Percentiles rank a stretch among this genome's conserved stretches.
Evolutionary conservation across 345 rosid species (phyloP).

Genomic region (Heritiera fomes): DNA sequence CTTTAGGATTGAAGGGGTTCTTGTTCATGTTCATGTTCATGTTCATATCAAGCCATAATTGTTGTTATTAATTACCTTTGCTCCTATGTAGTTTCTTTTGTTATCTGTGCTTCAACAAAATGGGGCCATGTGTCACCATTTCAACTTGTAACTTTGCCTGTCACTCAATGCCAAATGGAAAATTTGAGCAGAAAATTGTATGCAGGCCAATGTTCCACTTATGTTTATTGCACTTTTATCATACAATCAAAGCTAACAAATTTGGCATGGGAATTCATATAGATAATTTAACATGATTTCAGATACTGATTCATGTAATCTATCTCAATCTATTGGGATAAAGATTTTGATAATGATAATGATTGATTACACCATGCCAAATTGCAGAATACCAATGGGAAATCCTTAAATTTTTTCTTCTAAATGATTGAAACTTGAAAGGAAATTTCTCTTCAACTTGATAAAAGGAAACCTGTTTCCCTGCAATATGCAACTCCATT

Average conservation of each 20-base stretch:
- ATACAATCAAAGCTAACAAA: not conserved
- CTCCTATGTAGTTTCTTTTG: constrained; percentile 12
- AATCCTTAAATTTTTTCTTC: not conserved
- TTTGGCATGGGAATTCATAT: too few relatives aligned
- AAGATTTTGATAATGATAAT: too few relatives aligned
- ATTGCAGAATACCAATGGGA: not conserved
- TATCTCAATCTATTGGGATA: too few relatives aligned
- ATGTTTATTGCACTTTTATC: not conserved
- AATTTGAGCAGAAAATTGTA: not conserved
- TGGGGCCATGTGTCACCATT: constrained; percentile 13
- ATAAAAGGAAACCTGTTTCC: not conserved
- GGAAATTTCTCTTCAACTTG: not conserved
- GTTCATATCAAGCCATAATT: constrained; percentile 10
- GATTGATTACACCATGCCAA: not conserved
- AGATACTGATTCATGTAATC: too few relatives aligned
- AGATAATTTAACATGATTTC: too few relatives aligned
- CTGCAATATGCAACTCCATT: not conserved
- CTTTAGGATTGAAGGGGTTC: not conserved
- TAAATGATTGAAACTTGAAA: not conserved
- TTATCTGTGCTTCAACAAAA: not conserved
- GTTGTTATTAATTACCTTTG: not conserved
- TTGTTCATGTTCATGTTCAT: constrained; percentile 11
- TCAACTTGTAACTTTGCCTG: constrained; percentile 17
- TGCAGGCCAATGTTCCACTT: not conserved
- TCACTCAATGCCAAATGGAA: constrained; percentile 9